Conservation (phyloP, 202 grass and related monocot species). For the Setaria viridis region DNA sequence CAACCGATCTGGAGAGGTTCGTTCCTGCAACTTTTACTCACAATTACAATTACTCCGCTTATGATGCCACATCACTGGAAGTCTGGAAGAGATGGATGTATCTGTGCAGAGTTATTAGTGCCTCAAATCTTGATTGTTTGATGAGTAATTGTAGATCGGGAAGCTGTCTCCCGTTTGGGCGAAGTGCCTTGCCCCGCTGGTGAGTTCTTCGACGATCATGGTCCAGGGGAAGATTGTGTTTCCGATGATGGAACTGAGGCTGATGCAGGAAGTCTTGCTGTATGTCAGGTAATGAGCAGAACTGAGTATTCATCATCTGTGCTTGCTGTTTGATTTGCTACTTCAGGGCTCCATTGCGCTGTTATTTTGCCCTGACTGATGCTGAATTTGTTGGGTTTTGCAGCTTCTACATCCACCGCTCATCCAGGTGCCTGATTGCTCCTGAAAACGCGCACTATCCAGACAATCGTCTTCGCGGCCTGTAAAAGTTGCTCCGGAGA, state of each 20-base stretch:
- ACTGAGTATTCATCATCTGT: background rate
- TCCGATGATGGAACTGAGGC: conserved; percentile 54
- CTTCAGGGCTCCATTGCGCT: background rate
- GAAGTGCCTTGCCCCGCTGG: conserved; percentile 76
- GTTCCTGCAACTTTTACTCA: conserved; percentile 16
- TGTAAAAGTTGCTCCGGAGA: conserved; percentile 17
- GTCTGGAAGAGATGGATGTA: too few relatives aligned
- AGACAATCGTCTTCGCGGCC: conserved; percentile 55
- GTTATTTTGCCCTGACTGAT: background rate
- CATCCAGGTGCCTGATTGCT: conserved; percentile 46
- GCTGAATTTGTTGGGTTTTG: conserved; percentile 21
- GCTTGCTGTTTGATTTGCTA: background rate
- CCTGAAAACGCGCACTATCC: conserved; percentile 48
- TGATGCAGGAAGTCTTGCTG: conserved; percentile 87
- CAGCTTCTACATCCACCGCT: conserved; percentile 87
- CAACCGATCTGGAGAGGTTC: conserved; percentile 82
- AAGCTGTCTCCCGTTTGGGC: conserved; percentile 76
- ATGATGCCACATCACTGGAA: background rate
- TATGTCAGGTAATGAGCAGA: conserved; percentile 69
- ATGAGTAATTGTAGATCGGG: conserved; percentile 61
- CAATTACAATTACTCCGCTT: background rate
- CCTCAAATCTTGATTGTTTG: background rate
- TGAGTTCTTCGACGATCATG: conserved; percentile 73
- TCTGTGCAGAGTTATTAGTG: background rate
- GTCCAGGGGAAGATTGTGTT: conserved; percentile 63